Conservation (phyloP, 2,329 filamentous ascomycete genomes). For the Cladosporium oxysporum region DNA sequence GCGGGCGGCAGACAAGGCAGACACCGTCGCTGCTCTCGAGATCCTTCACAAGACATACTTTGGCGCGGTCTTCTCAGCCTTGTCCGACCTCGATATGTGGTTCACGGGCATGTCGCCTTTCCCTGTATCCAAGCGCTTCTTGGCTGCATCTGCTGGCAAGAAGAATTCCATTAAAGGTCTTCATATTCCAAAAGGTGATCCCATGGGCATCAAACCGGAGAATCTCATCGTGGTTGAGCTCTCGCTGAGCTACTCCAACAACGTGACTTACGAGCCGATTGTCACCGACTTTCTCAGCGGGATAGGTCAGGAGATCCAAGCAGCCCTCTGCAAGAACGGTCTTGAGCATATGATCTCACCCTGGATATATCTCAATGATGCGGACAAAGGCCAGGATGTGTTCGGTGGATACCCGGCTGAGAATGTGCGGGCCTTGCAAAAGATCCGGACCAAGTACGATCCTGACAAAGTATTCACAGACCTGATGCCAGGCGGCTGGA, state of each 20-base stretch:
- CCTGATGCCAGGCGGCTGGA: constrained; percentile 25
- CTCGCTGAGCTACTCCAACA: constrained; percentile 9
- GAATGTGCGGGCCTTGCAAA: constrained; percentile 22
- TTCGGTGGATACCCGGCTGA: constrained; percentile 26
- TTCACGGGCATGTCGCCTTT: constrained; percentile 7
- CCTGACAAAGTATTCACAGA: constrained; percentile 26
- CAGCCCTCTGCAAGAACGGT: not conserved
- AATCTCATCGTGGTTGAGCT: constrained; percentile 8
- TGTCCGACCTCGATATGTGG: constrained; percentile 11
- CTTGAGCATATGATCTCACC: not conserved
- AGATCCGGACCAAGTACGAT: constrained; percentile 25
- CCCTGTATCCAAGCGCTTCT: not conserved
- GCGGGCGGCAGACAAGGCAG: not conserved
- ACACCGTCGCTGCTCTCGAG: constrained; percentile 2
- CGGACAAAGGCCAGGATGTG: constrained; percentile 25
- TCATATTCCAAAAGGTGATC: constrained; percentile 1
- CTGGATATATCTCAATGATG: constrained; percentile 29
- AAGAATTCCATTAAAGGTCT: not conserved
- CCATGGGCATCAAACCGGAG: constrained; percentile 10
- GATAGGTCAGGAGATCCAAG: not conserved
- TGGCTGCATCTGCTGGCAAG: constrained; percentile 1
- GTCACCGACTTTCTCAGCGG: constrained; percentile 1
- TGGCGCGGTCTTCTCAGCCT: not conserved
- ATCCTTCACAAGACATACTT: constrained; percentile 1
- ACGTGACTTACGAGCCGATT: constrained; percentile 9